phyloP scores from a whole-genome alignment of 495 filamentous ascomycete species.

The Alectoria sarmentosa region DNA sequence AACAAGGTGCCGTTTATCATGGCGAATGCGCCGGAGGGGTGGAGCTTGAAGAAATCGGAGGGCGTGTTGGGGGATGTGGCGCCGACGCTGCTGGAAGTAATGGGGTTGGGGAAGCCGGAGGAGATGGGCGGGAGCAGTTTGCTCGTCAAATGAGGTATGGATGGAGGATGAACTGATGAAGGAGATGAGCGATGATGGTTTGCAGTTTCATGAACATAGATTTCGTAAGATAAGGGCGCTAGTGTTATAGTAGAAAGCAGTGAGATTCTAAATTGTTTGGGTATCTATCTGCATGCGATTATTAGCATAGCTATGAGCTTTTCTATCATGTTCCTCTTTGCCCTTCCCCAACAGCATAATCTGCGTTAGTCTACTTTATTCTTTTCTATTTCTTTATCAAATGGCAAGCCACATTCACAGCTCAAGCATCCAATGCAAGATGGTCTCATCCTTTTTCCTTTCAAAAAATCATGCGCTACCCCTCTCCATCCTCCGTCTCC shows the following conservation, averaged over 20 bases:
- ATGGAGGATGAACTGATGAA: neutral
- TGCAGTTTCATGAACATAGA: too few relatives aligned
- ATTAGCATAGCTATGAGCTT: too few relatives aligned
- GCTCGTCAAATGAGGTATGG: constrained; percentile 53
- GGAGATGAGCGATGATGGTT: too few relatives aligned
- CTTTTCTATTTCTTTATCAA: too few relatives aligned
- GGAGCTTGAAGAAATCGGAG: constrained; percentile 73
- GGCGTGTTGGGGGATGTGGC: constrained; percentile 96
- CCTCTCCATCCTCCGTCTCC: neutral
- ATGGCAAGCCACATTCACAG: neutral
- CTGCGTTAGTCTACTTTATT: neutral
- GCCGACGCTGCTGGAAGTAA: constrained; percentile 79
- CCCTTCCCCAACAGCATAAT: neutral
- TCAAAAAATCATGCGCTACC: neutral
- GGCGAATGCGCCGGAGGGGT: constrained; percentile 90
- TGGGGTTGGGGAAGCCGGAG: constrained; percentile 82
- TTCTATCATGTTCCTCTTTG: neutral
- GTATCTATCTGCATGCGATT: too few relatives aligned
- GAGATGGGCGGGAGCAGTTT: constrained; percentile 89
- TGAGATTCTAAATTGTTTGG: too few relatives aligned
- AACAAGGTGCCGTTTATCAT: constrained; percentile 98
- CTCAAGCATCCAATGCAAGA: neutral
- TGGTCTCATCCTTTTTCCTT: neutral
- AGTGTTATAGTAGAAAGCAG: too few relatives aligned
- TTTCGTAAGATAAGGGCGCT: too few relatives aligned